Percentiles rank a stretch among this genome's conserved stretches.
phyloP scores from a whole-genome alignment of 768 basidiomycete species.

The Galerina marginata region DNA sequence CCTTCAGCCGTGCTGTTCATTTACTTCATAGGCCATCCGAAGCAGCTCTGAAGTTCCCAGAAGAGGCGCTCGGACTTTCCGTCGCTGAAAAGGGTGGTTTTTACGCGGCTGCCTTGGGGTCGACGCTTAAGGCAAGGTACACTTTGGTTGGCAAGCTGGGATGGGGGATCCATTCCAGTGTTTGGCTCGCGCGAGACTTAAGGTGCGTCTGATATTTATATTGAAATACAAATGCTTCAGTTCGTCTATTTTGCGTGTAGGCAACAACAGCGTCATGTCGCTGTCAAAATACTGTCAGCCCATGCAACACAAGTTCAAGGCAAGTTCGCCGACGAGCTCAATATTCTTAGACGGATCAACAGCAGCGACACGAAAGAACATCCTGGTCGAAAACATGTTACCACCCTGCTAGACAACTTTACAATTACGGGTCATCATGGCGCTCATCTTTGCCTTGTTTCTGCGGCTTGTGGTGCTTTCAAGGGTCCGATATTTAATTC shows the following conservation, averaged over 20 bases:
- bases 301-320: constrained; percentile 36
- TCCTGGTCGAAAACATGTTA: constrained; percentile 53
- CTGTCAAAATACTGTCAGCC: constrained; percentile 41
- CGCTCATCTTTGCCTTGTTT: constrained; percentile 83
- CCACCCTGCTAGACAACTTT: constrained; percentile 80
- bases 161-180: constrained; percentile 50
- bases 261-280: constrained; percentile 11
- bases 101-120: constrained; percentile 13
- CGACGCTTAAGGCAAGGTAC: constrained; percentile 38
- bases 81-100: constrained; percentile 19
- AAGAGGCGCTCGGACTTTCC: constrained; percentile 24
- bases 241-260: too few relatives aligned
- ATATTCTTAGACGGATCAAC: constrained; percentile 14
- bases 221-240: too few relatives aligned
- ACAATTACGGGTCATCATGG: constrained; percentile 77
- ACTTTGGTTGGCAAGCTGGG: constrained; percentile 61
- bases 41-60: constrained; percentile 3
- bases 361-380: neutral
- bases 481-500: neutral
- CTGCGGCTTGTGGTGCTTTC: constrained; percentile 71
- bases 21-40: too few relatives aligned
- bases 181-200: constrained; percentile 46
- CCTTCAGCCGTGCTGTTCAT: too few relatives aligned
- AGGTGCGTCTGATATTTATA: constrained; percentile 28
- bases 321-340: constrained; percentile 19